Evolutionary conservation across 2,329 filamentous ascomycete species (phyloP).

Genomic region (Diaporthe nobilis): DNA sequence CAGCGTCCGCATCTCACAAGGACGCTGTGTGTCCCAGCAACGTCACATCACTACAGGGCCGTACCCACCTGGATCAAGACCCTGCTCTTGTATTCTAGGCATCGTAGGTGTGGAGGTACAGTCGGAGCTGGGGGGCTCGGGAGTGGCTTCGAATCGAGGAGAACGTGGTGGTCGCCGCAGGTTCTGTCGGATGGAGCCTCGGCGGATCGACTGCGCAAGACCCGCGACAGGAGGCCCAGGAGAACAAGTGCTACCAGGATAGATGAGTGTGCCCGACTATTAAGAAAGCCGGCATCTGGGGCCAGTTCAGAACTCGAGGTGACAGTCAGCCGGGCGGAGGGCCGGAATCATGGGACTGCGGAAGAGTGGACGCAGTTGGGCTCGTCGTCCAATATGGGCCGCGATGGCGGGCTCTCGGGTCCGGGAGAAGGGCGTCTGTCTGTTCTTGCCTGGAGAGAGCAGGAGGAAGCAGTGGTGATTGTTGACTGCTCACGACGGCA

Average conservation of each 20-base stretch:
- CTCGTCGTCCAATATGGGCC: slow-evolving; percentile 4
- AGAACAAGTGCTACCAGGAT: slow-evolving; percentile 14
- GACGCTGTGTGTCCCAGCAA: slow-evolving; percentile 27
- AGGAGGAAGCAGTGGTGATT: slow-evolving; percentile 18
- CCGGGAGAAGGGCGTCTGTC: background rate
- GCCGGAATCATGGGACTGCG: slow-evolving; percentile 16
- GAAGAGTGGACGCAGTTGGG: slow-evolving; percentile 1
- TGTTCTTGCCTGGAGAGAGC: background rate
- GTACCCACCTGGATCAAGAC: slow-evolving; percentile 58
- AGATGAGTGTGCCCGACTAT: background rate
- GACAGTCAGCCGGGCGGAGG: slow-evolving; percentile 14
- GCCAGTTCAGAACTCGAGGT: slow-evolving; percentile 11
- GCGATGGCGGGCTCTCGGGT: background rate
- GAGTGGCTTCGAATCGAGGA: slow-evolving; percentile 18
- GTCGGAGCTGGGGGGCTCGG: slow-evolving; percentile 2
- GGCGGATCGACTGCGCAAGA: slow-evolving; percentile 18
- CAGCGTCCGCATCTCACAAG: slow-evolving; percentile 30
- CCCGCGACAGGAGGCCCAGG: background rate
- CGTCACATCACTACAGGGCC: slow-evolving; percentile 35
- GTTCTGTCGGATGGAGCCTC: background rate
- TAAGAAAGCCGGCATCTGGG: slow-evolving; percentile 29
- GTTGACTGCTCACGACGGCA: slow-evolving; percentile 24
- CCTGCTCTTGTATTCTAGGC: slow-evolving; percentile 59
- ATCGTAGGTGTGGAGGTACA: slow-evolving; percentile 55
- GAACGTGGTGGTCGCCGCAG: background rate